Conservation (phyloP, 2,329 filamentous ascomycete species). For the Biscogniauxia marginata region DNA sequence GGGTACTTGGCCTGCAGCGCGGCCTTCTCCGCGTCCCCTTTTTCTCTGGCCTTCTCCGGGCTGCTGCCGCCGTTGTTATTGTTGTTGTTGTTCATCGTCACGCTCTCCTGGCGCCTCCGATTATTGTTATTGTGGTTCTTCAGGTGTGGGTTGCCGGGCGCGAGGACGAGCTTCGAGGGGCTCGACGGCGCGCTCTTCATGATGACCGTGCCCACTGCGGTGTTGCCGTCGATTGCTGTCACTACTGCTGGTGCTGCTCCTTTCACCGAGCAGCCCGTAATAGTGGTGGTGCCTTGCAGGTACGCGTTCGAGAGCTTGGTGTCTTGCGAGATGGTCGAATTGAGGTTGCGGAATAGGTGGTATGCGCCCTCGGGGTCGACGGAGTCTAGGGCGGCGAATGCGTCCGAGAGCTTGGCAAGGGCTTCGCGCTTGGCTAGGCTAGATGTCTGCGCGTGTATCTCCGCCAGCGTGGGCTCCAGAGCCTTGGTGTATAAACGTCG, state of each 20-base stretch:
- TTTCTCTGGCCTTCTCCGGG: conserved; percentile 28
- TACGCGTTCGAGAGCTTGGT: conserved; percentile 59
- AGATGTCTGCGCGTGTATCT: conserved; percentile 79
- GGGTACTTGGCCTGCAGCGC: conserved; percentile 53
- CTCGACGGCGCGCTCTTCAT: conserved; percentile 49
- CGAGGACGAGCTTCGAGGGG: conserved; percentile 68
- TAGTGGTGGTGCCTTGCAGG: conserved; percentile 37
- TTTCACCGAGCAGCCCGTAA: conserved; percentile 20
- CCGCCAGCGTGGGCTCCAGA: conserved; percentile 78
- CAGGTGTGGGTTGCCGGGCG: conserved; percentile 80
- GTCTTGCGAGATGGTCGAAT: conserved; percentile 71
- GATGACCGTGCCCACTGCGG: conserved; percentile 56
- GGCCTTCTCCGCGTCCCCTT: conserved; percentile 42
- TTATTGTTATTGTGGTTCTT: conserved; percentile 56
- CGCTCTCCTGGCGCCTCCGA: conserved; percentile 58
- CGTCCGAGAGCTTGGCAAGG: conserved; percentile 77
- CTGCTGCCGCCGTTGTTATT: conserved; percentile 19
- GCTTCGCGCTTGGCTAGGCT: conserved; percentile 72
- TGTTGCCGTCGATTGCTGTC: conserved; percentile 33
- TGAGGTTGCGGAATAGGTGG: conserved; percentile 74
- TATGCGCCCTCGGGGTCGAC: conserved; percentile 90
- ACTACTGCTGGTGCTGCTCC: background rate
- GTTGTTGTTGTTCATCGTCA: conserved; percentile 29
- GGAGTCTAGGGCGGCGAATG: conserved; percentile 79
- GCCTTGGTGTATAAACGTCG: conserved; percentile 78